These are phyloP conservation scores for Russula olivacea DNA, from an alignment of 768 basidiomycete species.

Conservation along the genomic window DNA sequence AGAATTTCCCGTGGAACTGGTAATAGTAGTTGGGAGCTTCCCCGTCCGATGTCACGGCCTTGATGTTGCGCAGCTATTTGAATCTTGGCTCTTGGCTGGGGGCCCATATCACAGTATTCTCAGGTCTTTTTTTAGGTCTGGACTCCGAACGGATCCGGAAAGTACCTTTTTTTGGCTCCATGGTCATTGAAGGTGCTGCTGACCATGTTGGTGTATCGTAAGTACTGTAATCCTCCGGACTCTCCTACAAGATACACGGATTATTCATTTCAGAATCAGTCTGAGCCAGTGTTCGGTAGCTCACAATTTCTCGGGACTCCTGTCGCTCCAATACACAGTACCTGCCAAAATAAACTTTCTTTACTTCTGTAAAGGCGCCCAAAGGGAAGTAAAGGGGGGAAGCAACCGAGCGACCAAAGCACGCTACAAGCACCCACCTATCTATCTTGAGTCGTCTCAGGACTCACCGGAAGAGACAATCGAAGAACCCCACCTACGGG, in stretches of 20 bases:
- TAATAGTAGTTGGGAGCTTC: background rate
- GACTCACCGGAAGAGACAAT: background rate
- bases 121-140: background rate
- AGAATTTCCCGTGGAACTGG: background rate
- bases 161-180: background rate
- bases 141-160: background rate
- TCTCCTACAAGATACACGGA: background rate
- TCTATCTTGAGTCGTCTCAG: background rate
- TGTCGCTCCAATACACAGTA: background rate
- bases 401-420: background rate
- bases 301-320: background rate
- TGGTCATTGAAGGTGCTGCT: background rate
- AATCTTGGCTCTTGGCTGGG: background rate
- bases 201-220: background rate
- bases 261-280: background rate
- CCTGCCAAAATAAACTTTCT: background rate
- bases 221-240: background rate
- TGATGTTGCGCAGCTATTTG: background rate
- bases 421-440: background rate
- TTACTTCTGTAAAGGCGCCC: background rate
- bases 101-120: background rate
- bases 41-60: background rate
- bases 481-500: background rate
- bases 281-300: background rate
- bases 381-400: background rate